phyloP scores from a whole-genome alignment of 441 rosid species.

The Rhodomyrtus psidioides region DNA sequence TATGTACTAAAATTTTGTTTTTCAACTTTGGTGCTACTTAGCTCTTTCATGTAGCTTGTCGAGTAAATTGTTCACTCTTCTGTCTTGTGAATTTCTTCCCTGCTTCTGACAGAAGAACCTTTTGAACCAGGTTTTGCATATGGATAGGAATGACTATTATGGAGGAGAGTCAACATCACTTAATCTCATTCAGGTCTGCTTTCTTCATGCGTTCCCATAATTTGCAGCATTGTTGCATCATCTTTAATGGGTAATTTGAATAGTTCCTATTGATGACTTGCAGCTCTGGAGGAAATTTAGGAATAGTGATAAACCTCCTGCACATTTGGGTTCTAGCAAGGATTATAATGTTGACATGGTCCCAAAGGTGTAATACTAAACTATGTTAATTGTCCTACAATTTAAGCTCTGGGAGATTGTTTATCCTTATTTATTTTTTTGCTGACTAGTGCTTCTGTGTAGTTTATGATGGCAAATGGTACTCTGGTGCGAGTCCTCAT shows the following conservation, averaged over 20 bases:
- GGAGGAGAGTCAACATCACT: constrained; percentile 92
- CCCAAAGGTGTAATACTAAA: constrained; percentile 49
- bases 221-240: background rate
- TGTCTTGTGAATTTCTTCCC: background rate
- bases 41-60: constrained; percentile 22
- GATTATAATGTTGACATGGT: constrained; percentile 92
- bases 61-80: background rate
- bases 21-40: constrained; percentile 1
- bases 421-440: background rate
- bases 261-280: constrained; percentile 3
- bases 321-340: constrained; percentile 75
- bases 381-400: background rate
- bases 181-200: constrained; percentile 65
- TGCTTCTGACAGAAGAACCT: background rate
- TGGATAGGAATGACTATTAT: constrained; percentile 91
- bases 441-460: background rate
- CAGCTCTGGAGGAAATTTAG: constrained; percentile 91
- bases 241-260: background rate
- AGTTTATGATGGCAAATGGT: constrained; percentile 97
- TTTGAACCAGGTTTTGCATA: constrained; percentile 66
- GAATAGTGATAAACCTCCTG: constrained; percentile 73
- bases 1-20: background rate
- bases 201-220: background rate
- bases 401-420: background rate
- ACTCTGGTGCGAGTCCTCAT: constrained; percentile 89